Conservation (phyloP, 2,329 filamentous ascomycete genomes). For the Bipolaris zeicola region DNA sequence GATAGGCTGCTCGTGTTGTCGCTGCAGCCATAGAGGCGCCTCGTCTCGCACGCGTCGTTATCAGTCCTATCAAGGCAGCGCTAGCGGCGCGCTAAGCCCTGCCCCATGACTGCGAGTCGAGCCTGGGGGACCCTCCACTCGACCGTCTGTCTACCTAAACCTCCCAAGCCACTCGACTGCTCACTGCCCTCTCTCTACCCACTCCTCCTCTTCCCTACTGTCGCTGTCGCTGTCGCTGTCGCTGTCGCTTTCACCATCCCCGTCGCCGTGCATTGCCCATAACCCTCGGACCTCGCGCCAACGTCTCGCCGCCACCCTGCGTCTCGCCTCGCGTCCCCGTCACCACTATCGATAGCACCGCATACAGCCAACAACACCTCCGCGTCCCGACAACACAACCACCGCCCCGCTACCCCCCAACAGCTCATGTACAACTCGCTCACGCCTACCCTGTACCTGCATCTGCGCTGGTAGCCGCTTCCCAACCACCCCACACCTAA, state of each 20-base stretch:
- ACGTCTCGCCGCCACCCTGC: not conserved
- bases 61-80: constrained; percentile 5
- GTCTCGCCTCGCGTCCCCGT: constrained; percentile 4
- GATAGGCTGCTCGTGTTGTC: not conserved
- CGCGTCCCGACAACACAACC: constrained; percentile 1
- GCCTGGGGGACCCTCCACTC: constrained; percentile 11
- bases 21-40: not conserved
- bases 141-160: not conserved
- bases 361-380: not conserved
- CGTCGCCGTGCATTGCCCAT: not conserved
- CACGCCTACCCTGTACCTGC: constrained; percentile 46
- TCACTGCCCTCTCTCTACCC: not conserved
- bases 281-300: not conserved
- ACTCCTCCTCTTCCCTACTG: not conserved
- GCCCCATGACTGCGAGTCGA: constrained; percentile 13
- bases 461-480: constrained; percentile 46
- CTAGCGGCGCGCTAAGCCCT: constrained; percentile 10
- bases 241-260: constrained; percentile 5
- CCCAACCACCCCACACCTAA: constrained; percentile 4
- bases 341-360: constrained; percentile 13
- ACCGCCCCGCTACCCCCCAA: constrained; percentile 13
- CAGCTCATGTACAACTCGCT: constrained; percentile 48
- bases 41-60: constrained; percentile 8
- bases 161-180: not conserved
- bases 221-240: constrained; percentile 9